Base-by-base conservation (phyloP, 2,329 filamentous ascomycete species). In the Aspergillus sp. region DNA sequence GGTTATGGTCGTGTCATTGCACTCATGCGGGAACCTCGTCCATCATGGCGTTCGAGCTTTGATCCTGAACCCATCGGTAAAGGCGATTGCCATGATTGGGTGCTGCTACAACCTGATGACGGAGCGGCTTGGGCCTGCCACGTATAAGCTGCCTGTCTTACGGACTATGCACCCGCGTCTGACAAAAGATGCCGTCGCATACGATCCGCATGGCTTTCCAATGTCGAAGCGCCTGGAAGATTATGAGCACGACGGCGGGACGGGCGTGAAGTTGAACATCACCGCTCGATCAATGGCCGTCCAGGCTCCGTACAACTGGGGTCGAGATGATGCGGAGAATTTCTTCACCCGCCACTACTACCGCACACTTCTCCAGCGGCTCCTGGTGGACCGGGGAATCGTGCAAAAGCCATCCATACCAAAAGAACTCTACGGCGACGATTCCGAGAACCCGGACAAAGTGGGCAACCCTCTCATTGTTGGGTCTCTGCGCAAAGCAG, bases 31-130 rank as follows among this genome's bases (percentile, higher is more conserved):
- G 27, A 98, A 99, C 66, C 86, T 99, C n/a, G 90, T 96, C 0
- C 95, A 99, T 73, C 93, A 96, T 70, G 95, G 90, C 9, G 88
- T 99, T 57, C 87, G 91, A 14, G 96, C 93, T 0, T 83, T 99
- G 19, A 77, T 93, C 2, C 77, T 96, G 57, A 98, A 97, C 70
- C 88, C 90, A 0, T 84, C 87, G 4, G 93, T 98, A 55, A 86
- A 86, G 33, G 91, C 92, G n/a, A 89, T 98, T 21, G 93, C 93
- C 57, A 93, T 99, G 71, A 91, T 99, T 59, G 95, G 95, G 47
- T 99, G 95, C 79, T 99, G 95, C 81, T 98, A 99, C 81, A 99
- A 99, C 68, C 85, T 98, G 6, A 79, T 98, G 65, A 97, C 93
- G 0, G 95, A 98, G 75, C 87, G 90, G 57, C 84, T 97, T 12